Percentiles rank a stretch among this genome's conserved stretches.
Conservation (phyloP, 768 basidiomycete species). For the Rubroboletus pulcherrimus region DNA sequence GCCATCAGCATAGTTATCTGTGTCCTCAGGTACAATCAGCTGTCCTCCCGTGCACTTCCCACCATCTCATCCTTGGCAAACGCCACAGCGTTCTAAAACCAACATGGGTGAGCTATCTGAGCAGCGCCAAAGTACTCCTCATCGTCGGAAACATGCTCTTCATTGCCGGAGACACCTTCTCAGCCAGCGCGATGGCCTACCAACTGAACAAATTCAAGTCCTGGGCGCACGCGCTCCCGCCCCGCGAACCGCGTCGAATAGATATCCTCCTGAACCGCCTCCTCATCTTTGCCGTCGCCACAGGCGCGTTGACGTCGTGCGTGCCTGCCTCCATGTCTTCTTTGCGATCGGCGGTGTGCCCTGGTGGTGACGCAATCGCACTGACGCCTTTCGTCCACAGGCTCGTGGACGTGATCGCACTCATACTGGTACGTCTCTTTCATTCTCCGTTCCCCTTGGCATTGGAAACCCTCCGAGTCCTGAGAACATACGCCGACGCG, state of each 20-base stretch:
- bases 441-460: no score
- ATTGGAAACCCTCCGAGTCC: no score
- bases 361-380: neutral
- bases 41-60: neutral
- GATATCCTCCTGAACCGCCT: constrained; percentile 22
- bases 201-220: constrained; percentile 17
- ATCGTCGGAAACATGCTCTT: constrained; percentile 23
- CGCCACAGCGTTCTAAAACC: constrained; percentile 6
- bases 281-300: constrained; percentile 24
- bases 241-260: constrained; percentile 8
- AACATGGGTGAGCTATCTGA: constrained; percentile 12
- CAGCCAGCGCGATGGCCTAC: constrained; percentile 20
- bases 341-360: neutral
- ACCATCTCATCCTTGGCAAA: neutral
- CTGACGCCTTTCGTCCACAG: constrained; percentile 8
- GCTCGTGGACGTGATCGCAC: constrained; percentile 24
- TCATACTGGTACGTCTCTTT: constrained; percentile 17
- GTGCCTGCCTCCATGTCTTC: neutral
- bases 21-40: constrained; percentile 15
- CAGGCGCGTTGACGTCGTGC: constrained; percentile 25
- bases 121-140: constrained; percentile 1
- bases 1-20: constrained; percentile 14
- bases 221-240: neutral
- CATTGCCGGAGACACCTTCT: constrained; percentile 23
- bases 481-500: no score